phyloP scores from a whole-genome alignment of 129 eudicot species.

The Chrysanthemum lavandulifolium region DNA sequence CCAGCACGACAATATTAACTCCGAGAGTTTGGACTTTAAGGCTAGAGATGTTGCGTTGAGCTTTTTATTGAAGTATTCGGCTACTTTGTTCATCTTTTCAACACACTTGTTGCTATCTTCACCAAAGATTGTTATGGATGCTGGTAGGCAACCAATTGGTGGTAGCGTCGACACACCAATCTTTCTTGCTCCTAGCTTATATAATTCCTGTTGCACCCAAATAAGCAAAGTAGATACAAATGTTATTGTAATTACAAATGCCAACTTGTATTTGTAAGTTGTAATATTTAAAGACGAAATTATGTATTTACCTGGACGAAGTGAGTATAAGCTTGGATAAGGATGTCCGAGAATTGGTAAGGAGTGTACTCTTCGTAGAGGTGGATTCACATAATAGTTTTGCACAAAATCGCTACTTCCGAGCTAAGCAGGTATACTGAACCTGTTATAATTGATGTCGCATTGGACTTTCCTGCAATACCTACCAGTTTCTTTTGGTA shows the following conservation, averaged over 20 bases:
- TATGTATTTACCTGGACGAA: constrained; percentile 52
- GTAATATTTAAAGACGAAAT: not conserved
- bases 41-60: constrained; percentile 60
- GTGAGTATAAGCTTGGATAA: constrained; percentile 51
- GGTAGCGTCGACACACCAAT: constrained; percentile 87
- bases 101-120: constrained; percentile 72
- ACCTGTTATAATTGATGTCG: constrained; percentile 67
- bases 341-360: constrained; percentile 69
- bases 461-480: constrained; percentile 62
- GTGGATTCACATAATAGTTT: constrained; percentile 79
- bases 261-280: too few species aligned
- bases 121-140: constrained; percentile 78
- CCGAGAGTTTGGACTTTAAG: constrained; percentile 48
- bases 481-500: constrained; percentile 62
- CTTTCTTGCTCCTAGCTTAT: constrained; percentile 79
- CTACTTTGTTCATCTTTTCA: constrained; percentile 53
- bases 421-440: constrained; percentile 67
- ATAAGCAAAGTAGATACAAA: not conserved
- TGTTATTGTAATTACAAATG: not conserved
- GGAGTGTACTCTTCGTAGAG: constrained; percentile 74
- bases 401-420: constrained; percentile 89
- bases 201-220: constrained; percentile 49
- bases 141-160: constrained; percentile 93
- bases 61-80: constrained; percentile 65
- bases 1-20: constrained; percentile 72